These are phyloP conservation scores for Starmerella vitae DNA, from an alignment of 805 yeast species.

Conservation along the genomic window DNA sequence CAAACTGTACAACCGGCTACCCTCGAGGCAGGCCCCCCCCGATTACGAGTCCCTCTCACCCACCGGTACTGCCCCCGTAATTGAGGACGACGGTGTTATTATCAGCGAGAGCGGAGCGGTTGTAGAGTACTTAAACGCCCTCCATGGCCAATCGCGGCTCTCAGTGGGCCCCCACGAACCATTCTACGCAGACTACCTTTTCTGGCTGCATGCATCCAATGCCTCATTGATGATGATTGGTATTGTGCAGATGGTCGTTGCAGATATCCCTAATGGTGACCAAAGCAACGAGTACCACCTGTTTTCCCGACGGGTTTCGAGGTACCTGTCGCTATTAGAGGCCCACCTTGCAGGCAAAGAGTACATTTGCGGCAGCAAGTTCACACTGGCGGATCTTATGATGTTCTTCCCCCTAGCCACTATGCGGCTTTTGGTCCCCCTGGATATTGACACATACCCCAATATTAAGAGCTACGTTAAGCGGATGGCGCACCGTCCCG, in stretches of 20 bases:
- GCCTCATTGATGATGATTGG: slow-evolving; percentile 34
- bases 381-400: slow-evolving; percentile 48
- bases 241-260: slow-evolving; percentile 27
- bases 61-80: slow-evolving; percentile 49
- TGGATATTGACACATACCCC: slow-evolving; percentile 1
- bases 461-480: slow-evolving; percentile 1
- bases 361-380: slow-evolving; percentile 44
- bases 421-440: neutral
- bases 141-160: slow-evolving; percentile 35
- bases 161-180: slow-evolving; percentile 30
- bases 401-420: slow-evolving; percentile 4
- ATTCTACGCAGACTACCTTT: slow-evolving; percentile 35
- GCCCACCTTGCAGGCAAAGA: slow-evolving; percentile 34
- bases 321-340: slow-evolving; percentile 33
- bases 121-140: slow-evolving; percentile 36
- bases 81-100: slow-evolving; percentile 27
- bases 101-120: slow-evolving; percentile 52
- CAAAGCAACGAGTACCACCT: slow-evolving; percentile 1
- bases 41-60: slow-evolving; percentile 43
- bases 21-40: slow-evolving; percentile 29
- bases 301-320: slow-evolving; percentile 29
- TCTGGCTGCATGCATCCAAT: slow-evolving; percentile 44
- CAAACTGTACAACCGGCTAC: neutral
- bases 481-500: slow-evolving; percentile 4
- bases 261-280: slow-evolving; percentile 21